phyloP scores from a whole-genome alignment of 768 basidiomycete genomes.

The Sarcodon sp. region DNA sequence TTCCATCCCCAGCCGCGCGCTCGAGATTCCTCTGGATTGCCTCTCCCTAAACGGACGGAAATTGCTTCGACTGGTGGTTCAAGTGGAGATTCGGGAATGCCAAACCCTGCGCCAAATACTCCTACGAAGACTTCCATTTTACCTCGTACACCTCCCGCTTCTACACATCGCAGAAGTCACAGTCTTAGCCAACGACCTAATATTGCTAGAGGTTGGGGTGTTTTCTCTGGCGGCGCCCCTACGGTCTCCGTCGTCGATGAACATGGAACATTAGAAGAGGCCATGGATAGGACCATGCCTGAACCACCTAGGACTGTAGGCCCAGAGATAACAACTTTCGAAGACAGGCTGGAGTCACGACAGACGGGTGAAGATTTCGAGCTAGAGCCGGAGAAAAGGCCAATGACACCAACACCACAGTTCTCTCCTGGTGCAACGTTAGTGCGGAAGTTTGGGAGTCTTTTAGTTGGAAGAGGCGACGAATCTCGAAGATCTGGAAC shows the following conservation, averaged over 20 bases:
- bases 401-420: constrained; percentile 6
- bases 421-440: constrained; percentile 53
- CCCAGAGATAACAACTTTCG: constrained; percentile 48
- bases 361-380: constrained; percentile 20
- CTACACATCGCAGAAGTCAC: constrained; percentile 73
- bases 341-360: constrained; percentile 18
- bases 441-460: constrained; percentile 66
- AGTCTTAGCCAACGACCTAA: constrained; percentile 68
- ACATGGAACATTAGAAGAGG: constrained; percentile 16
- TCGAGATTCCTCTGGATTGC: constrained; percentile 46
- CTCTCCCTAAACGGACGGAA: constrained; percentile 21
- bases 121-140: constrained; percentile 19
- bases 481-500: constrained; percentile 24
- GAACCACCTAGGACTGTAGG: constrained; percentile 50
- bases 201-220: constrained; percentile 39
- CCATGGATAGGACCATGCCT: constrained; percentile 7
- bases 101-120: constrained; percentile 6
- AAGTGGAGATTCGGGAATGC: not conserved
- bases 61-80: constrained; percentile 5
- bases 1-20: constrained; percentile 53
- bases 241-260: constrained; percentile 26
- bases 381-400: constrained; percentile 19
- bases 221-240: constrained; percentile 36
- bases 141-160: constrained; percentile 64
- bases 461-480: constrained; percentile 33